These are phyloP conservation scores for Ceratocystis cacaofunesta DNA, from an alignment of 2,329 filamentous ascomycete genomes.

Conservation along the genomic window DNA sequence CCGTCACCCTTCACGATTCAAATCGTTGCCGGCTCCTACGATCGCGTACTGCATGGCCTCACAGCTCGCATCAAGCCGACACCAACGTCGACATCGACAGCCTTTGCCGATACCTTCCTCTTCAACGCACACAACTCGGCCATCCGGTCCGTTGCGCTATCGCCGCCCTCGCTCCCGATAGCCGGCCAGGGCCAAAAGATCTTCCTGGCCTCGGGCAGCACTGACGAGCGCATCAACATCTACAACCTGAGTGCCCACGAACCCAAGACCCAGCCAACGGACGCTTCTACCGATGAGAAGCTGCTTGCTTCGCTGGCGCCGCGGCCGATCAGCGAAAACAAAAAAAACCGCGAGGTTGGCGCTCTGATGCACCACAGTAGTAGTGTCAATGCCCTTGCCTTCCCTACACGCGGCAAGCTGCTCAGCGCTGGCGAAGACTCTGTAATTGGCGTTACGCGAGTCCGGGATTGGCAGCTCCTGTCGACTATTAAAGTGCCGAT, in stretches of 20 bases:
- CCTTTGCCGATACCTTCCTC: conserved; percentile 84
- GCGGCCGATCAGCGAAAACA: conserved; percentile 66
- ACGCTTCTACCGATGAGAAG: conserved; percentile 26
- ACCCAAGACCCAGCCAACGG: conserved; percentile 28
- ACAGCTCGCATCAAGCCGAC: conserved; percentile 49
- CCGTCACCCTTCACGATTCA: conserved; percentile 49
- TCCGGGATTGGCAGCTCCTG: conserved; percentile 77
- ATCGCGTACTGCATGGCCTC: conserved; percentile 79
- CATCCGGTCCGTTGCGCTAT: conserved; percentile 77
- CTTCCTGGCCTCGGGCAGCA: conserved; percentile 78
- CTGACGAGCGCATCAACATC: conserved; percentile 87
- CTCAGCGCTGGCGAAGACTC: conserved; percentile 83
- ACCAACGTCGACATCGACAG: conserved; percentile 32
- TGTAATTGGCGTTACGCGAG: conserved; percentile 73
- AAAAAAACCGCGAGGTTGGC: conserved; percentile 76
- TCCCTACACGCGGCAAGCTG: conserved; percentile 76
- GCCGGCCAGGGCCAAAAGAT: conserved; percentile 61
- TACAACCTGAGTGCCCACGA: conserved; percentile 70
- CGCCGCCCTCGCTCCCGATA: conserved; percentile 50
- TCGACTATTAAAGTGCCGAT: conserved; percentile 80
- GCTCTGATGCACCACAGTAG: conserved; percentile 75
- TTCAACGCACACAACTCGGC: conserved; percentile 88
- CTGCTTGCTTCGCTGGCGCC: conserved; percentile 53
- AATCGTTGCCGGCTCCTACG: conserved; percentile 85
- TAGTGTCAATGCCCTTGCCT: conserved; percentile 63